phyloP scores from a whole-genome alignment of 2,329 filamentous ascomycete genomes.

The Aspergillus luchuensis region DNA sequence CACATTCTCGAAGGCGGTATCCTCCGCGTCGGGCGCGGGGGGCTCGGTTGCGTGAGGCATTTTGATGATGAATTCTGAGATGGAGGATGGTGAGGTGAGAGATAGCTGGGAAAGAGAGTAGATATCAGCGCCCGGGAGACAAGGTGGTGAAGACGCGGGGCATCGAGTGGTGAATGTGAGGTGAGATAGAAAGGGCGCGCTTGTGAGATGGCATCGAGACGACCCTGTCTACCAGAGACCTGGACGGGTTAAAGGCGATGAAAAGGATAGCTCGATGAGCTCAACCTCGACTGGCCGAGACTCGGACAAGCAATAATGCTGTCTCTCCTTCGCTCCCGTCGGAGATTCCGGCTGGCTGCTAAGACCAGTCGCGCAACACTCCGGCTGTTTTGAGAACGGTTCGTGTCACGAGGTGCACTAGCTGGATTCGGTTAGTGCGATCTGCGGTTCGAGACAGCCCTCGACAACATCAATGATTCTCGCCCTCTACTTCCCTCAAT shows the following conservation, averaged over 20 bases:
- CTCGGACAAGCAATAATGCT: no score
- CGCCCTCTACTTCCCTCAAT: no score
- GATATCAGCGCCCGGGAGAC: not conserved
- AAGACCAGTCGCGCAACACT: no score
- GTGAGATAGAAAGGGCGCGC: not conserved
- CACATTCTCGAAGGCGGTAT: slow-evolving; percentile 45
- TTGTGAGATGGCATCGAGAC: slow-evolving; percentile 15
- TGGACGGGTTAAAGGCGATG: not conserved
- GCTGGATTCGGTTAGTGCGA: no score
- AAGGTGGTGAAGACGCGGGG: not conserved
- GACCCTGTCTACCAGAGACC: slow-evolving; percentile 8
- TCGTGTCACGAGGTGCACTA: no score
- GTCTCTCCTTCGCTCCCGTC: no score
- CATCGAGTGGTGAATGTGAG: not conserved
- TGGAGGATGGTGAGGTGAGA: not conserved
- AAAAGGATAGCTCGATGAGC: not conserved
- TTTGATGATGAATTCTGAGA: slow-evolving; percentile 13
- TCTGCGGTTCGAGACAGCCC: no score
- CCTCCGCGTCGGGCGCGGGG: slow-evolving; percentile 32
- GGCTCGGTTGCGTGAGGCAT: slow-evolving; percentile 45
- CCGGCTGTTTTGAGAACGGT: no score
- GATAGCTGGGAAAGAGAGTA: not conserved
- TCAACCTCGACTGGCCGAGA: not conserved
- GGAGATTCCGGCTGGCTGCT: no score
- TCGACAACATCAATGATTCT: no score